Evolutionary conservation across 2,329 filamentous ascomycete genomes (phyloP).

Genomic region (Neofusicoccum parvum): DNA sequence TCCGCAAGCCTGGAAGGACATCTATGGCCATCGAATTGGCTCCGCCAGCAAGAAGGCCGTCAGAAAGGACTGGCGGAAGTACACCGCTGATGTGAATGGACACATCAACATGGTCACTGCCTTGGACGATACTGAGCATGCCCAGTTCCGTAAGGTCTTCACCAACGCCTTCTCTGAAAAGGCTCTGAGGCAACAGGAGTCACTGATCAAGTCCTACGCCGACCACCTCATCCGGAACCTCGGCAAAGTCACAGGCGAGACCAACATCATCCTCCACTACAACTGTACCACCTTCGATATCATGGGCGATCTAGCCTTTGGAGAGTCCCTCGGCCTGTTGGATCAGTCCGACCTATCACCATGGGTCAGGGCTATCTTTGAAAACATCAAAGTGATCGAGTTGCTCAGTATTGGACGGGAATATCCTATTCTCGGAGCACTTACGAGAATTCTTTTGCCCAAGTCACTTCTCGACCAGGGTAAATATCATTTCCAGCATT

Average conservation of each 20-base stretch:
- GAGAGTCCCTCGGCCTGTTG: slow-evolving; percentile 35
- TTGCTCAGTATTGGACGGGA: background rate
- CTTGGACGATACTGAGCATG: slow-evolving; percentile 27
- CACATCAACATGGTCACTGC: background rate
- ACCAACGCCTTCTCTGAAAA: slow-evolving; percentile 36
- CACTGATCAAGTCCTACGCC: slow-evolving; percentile 36
- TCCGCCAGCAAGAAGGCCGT: background rate
- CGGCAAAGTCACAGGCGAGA: slow-evolving; percentile 27
- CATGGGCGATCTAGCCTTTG: slow-evolving; percentile 38
- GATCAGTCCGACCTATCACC: slow-evolving; percentile 32
- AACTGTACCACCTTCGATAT: slow-evolving; percentile 35
- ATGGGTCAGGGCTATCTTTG: slow-evolving; percentile 37
- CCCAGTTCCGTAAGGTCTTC: slow-evolving; percentile 22
- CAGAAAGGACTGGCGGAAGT: slow-evolving; percentile 12
- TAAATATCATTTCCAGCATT: background rate
- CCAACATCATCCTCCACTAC: slow-evolving; percentile 23
- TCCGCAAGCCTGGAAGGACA: slow-evolving; percentile 21
- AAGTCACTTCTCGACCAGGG: background rate
- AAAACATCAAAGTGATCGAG: slow-evolving; percentile 25
- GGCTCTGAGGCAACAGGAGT: slow-evolving; percentile 33
- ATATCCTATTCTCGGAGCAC: background rate
- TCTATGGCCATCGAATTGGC: slow-evolving; percentile 22
- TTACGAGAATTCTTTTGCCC: background rate
- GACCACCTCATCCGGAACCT: slow-evolving; percentile 19
- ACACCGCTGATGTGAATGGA: background rate